Evolutionary conservation across 805 yeast genomes (phyloP).

Genomic region (Kuraishia capsulata): DNA sequence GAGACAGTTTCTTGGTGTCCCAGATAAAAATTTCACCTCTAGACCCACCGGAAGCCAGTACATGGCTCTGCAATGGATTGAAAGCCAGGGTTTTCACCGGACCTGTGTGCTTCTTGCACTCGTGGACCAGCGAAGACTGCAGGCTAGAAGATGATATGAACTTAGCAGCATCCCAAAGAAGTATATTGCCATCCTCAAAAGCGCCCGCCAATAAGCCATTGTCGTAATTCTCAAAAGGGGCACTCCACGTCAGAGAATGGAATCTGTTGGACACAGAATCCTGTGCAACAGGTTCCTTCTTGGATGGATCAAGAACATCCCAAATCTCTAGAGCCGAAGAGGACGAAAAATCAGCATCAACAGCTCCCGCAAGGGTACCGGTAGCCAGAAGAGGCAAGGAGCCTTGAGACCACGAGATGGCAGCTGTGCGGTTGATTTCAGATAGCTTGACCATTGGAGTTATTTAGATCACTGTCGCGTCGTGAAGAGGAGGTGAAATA

Average conservation of each 20-base stretch:
- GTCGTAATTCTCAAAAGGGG: conserved; percentile 37
- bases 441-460: conserved; percentile 64
- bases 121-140: conserved; percentile 37
- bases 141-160: conserved; percentile 33
- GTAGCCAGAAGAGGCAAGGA: conserved; percentile 70
- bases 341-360: conserved; percentile 79
- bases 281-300: conserved; percentile 31
- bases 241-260: conserved; percentile 80
- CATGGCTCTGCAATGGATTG: conserved; percentile 62
- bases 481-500: too few species aligned
- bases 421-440: conserved; percentile 78
- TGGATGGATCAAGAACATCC: conserved; percentile 43
- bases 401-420: conserved; percentile 93
- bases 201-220: conserved; percentile 75
- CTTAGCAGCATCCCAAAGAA: conserved; percentile 62
- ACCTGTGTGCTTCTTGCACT: conserved; percentile 52
- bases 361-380: conserved; percentile 94
- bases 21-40: conserved; percentile 84
- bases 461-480: background rate
- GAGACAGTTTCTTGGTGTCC: conserved; percentile 66
- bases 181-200: conserved; percentile 71
- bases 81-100: conserved; percentile 68
- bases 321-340: conserved; percentile 73
- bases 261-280: conserved; percentile 51
- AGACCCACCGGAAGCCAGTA: conserved; percentile 82